phyloP scores from a whole-genome alignment of 2,329 filamentous ascomycete species.

The Fusarium denticulatum region DNA sequence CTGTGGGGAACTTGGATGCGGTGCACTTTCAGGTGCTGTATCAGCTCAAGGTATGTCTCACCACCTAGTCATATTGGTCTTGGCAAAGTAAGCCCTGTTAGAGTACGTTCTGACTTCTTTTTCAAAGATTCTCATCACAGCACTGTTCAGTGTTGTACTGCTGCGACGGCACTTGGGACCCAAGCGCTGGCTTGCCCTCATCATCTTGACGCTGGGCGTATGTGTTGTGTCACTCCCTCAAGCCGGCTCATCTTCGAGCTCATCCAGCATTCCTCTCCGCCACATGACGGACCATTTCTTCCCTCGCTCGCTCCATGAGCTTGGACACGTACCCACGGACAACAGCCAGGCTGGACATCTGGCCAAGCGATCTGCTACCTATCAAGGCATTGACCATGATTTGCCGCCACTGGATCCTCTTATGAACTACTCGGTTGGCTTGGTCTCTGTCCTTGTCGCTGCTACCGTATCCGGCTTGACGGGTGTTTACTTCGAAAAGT shows the following conservation, averaged over 20 bases:
- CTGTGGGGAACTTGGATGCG: slow-evolving; percentile 88
- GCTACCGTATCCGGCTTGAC: slow-evolving; percentile 85
- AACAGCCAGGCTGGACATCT: slow-evolving; percentile 33
- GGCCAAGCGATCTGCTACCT: slow-evolving; percentile 77
- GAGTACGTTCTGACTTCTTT: background rate
- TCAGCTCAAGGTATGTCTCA: slow-evolving; percentile 77
- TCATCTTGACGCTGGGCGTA: slow-evolving; percentile 84
- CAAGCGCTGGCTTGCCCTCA: slow-evolving; percentile 81
- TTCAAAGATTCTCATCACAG: slow-evolving; percentile 80
- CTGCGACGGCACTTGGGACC: slow-evolving; percentile 75
- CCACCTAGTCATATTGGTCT: background rate
- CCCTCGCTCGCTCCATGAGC: slow-evolving; percentile 80
- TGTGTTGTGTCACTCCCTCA: slow-evolving; percentile 85
- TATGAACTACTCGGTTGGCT: slow-evolving; percentile 82
- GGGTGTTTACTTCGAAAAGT: slow-evolving; percentile 89
- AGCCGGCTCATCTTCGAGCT: slow-evolving; percentile 61
- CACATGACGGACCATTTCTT: slow-evolving; percentile 75
- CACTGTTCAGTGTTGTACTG: slow-evolving; percentile 84
- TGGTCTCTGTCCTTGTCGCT: slow-evolving; percentile 80
- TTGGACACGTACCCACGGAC: slow-evolving; percentile 63
- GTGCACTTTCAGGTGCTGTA: slow-evolving; percentile 94
- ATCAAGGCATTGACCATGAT: slow-evolving; percentile 82
- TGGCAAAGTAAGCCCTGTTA: background rate
- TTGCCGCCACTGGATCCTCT: slow-evolving; percentile 57
- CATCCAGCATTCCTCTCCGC: slow-evolving; percentile 67